Base-by-base conservation (phyloP, 352 stramenopile species). In the Phytophthora europaea region DNA sequence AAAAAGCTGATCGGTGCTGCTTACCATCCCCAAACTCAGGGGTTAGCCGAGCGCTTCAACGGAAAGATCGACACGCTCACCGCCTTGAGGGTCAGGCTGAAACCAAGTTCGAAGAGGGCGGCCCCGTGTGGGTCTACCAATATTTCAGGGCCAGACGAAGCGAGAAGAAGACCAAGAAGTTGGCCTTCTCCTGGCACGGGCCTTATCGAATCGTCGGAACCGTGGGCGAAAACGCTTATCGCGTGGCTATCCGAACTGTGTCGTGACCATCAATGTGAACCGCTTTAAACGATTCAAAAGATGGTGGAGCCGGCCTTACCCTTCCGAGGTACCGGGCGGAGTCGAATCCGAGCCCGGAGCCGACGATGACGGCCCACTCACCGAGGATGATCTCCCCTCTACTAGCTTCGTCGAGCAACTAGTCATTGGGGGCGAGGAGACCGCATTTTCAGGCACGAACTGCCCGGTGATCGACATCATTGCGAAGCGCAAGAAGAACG, bases 91-190 rank as follows among this genome's bases (percentile, higher is more conserved):
- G n/a, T n/a, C n/a, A n/a, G n/a, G n/a, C n/a, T n/a, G n/a, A n/a
- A n/a, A n/a, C n/a, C n/a, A n/a, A n/a, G n/a, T n/a, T n/a, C n/a
- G n/a, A n/a, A n/a, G n/a, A n/a, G n/a, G 56, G 56, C 1, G 38
- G 53, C 16, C 58, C 23, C 6, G 65, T 66, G 0, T 66, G 56
- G 50, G 56, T 62, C 5, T 72, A 40, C 12, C 57, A 66, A 50
- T 40, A 40, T 66, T 66, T 66, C 18, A 36, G 47, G 8, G 26
- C 16, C 6, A 33, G 20, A 4, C n/a, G 65, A 18, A 56, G 48
- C 1, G 34, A 65, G 12, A 38, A 10, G 4, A 28, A 28, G 26
- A 28, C 26, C 26, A 28, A 28, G 26, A 28, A 28, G 4, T 28
- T 28, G 26, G 26, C 26, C 26, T 28, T 28, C 26, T 28, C 26